Base-by-base conservation (phyloP, 805 yeast species). In the Lipomyces spencermartinsiae region DNA sequence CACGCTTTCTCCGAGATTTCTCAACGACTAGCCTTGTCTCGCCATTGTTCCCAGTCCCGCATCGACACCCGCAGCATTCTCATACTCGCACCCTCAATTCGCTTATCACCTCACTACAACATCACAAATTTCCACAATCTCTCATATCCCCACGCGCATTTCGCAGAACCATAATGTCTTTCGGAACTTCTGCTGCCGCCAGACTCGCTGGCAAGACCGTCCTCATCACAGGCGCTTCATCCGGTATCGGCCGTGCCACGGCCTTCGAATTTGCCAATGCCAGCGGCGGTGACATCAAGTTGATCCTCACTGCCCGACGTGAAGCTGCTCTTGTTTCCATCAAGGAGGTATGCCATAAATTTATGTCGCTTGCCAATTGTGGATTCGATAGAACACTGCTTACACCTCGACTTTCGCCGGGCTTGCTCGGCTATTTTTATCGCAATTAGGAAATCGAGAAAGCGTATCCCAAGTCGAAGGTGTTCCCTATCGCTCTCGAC, bases 161-260 rank as follows among this genome's bases (percentile, higher is more conserved):
- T 53, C 34, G 56, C 56, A 53, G 56, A 60, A 22, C 37, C 8
- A 59, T 55, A 35, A 70, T 71, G 68, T 89, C 92, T 7, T 86
- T 83, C 80, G 94, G 93, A 71, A 71, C 83, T 62, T 85, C 83
- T 76, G 95, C 97, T 63, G 91, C 93, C 56, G 88, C 89, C 77
- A 86, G 97, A 77, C 83, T 94, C 43, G 87, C 90, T 29, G 90
- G 90, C 60, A 93, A 94, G 77, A 87, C 88, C 22, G 84, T 92
- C 39, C 84, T 94, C 55, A 89, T 94, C 75, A 92, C 98, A 35
- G 98, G 98, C 70, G 98, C 98, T 7, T 91, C 97, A 33, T 88
- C 97, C 16, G 98, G 98, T 65, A 94, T 94, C 75, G 99, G 98
- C 12, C 87, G 87, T 73, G 95, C 97, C 63, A 93, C 97, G 10